phyloP scores from a whole-genome alignment of 805 yeast genomes.

The Zygosaccharomyces rouxii region DNA sequence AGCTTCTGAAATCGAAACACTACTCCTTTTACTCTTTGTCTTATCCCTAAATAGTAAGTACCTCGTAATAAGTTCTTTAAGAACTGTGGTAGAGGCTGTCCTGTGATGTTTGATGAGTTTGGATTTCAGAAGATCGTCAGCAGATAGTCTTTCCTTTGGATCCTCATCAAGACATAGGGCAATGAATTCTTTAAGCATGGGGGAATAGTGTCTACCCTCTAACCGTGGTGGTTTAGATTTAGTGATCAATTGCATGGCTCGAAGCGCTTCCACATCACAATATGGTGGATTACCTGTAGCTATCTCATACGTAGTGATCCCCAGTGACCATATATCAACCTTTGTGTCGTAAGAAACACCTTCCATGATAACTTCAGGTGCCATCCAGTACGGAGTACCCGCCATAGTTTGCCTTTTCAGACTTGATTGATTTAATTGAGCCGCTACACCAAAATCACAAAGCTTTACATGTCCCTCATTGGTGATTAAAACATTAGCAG shows the following conservation, averaged over 20 bases:
- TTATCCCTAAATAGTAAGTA: conserved; percentile 75
- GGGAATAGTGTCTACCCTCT: conserved; percentile 81
- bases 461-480: conserved; percentile 86
- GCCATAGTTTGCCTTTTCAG: conserved; percentile 91
- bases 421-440: conserved; percentile 71
- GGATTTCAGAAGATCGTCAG: conserved; percentile 76
- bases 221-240: conserved; percentile 91
- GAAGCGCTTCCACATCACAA: conserved; percentile 87
- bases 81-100: conserved; percentile 50
- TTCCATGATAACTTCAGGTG: conserved; percentile 95
- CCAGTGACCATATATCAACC: conserved; percentile 97
- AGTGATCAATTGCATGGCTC: conserved; percentile 92
- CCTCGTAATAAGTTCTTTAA: conserved; percentile 71
- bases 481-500: conserved; percentile 87
- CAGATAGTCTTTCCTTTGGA: conserved; percentile 80
- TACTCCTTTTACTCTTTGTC: conserved; percentile 49
- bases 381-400: conserved; percentile 98
- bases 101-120: conserved; percentile 65
- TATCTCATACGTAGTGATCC: conserved; percentile 89
- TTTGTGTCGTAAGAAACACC: conserved; percentile 82
- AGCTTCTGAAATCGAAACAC: conserved; percentile 39
- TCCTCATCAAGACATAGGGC: conserved; percentile 92
- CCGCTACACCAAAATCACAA: conserved; percentile 99
- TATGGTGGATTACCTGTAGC: conserved; percentile 98
- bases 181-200: conserved; percentile 75